Evolutionary conservation across 2,329 filamentous ascomycete genomes (phyloP), one percentile per base, ranked within the genome.

Genomic region (Lachnellula subtilissima): DNA sequence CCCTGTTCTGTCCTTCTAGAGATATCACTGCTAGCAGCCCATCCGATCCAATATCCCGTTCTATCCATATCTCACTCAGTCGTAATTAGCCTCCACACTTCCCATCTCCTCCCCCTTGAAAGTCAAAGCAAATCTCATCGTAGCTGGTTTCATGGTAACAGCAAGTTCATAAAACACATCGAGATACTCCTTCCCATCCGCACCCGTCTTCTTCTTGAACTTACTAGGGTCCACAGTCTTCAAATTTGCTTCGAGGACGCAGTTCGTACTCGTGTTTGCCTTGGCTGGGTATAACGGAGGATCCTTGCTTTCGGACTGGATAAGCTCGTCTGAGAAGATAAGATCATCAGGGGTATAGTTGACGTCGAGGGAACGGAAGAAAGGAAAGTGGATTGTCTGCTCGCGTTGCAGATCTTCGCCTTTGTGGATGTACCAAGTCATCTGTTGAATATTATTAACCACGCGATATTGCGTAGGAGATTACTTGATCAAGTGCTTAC

Each of bases 341-440:
- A 63, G 57, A 8, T 48, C 22, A 12, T n/a, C 6, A 11, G 43
- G 22, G 2, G 35, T 15, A 5, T 45, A 56, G 9, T 19, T 25
- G 8, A 50, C 40, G 5, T 14, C 3, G 2, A 66, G 25, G 14
- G 19, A 28, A n/a, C 57, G 51, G 39, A 47, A 60, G 52, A 65
- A 65, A 11, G 42, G 37, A 17, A 64, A 63, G 8, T 32, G 35
- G 6, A 65, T 50, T 8, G 35, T 53, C 17, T 61, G 45, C 2
- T 53, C 50, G 11, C 56, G 46, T 2, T 40, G 3, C 2, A 66
- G 50, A 35, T 63, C 57, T 5, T 65, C 60, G 11, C 62, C 63
- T 8, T 49, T 45, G 19, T 55, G 11, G n/a, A 66, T 64, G 36
- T 62, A 65, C 61, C 62, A 66, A 11, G 48, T 59, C 60, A 64